Base-by-base conservation (phyloP, 495 filamentous ascomycete genomes). In the Xylaria bambusicola region DNA sequence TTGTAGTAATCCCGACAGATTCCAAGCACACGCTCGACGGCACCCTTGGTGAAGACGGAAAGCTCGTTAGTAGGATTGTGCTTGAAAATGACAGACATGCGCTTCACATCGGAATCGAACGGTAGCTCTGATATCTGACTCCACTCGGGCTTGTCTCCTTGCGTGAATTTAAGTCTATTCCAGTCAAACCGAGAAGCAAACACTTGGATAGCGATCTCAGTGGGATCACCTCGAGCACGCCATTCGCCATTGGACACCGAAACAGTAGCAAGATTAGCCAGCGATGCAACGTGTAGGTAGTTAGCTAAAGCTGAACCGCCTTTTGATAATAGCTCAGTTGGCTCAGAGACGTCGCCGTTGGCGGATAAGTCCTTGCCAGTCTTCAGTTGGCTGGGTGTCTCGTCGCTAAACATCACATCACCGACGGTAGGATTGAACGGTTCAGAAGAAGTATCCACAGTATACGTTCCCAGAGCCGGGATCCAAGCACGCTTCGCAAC, bases 141-240 rank as follows among this genome's bases (percentile, higher is more conserved):
- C 84, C 84, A 88, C 42, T 73, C 52, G 4, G 83, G 75, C 26
- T 75, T 71, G n/a, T 82, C 75, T 21, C 79, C 80, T 60, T 77
- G 64, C 15, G 75, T 80, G 67, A 79, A 77, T 24, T 71, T 77
- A 52, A 81, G 73, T 21, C 81, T 75, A 42, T 84, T 82, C 80
- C 80, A 83, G 57, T 83, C 72, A 66, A 89, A 86, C 17, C 86
- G 82, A 40, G 73, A 78, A 4, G 86, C 80, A 62, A 89, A 86
- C 2, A 89, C 86, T 64, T 89, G 85, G 53, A 89, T 85, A 9
- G 86, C 86, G 60, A 88, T 86, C 59, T 89, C 85, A 0, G 86
- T 89, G 6, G 86, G 86, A 56, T 88, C 85, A 20, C 86, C 86
- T 26, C 79, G 80, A 26, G 85, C 83, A 52, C 81, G 74, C 86